Evolutionary conservation across 2,329 filamentous ascomycete species (phyloP).

Genomic region (Ascocoryne sarcoides): DNA sequence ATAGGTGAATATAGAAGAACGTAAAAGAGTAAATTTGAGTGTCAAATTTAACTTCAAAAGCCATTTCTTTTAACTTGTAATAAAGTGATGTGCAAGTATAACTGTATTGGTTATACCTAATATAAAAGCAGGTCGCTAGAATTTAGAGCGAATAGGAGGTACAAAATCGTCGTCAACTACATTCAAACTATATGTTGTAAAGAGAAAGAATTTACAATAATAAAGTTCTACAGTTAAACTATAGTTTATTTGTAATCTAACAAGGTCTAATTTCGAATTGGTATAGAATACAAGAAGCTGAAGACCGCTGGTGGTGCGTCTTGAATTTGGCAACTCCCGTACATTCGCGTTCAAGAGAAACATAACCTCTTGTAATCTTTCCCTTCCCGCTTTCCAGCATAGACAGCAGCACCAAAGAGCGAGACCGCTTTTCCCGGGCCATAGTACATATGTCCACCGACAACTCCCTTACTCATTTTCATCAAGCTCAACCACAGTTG

Average conservation of each 20-base stretch:
- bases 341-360: constrained; percentile 1
- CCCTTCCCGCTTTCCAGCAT: neutral
- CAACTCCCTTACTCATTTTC: constrained; percentile 48
- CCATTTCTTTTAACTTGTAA: too few relatives aligned
- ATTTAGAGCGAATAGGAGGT: too few relatives aligned
- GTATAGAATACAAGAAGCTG: too few relatives aligned
- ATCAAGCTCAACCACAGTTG: constrained; percentile 46
- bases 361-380: neutral
- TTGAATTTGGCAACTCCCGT: neutral
- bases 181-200: neutral
- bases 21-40: too few relatives aligned
- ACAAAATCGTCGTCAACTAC: constrained; percentile 6
- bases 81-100: too few relatives aligned
- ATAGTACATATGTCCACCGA: neutral
- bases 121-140: too few relatives aligned
- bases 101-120: too few relatives aligned
- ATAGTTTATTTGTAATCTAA: neutral
- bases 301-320: neutral
- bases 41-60: too few relatives aligned
- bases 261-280: too few relatives aligned
- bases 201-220: neutral
- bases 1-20: too few relatives aligned
- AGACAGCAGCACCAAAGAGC: too few relatives aligned
- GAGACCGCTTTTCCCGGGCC: neutral
- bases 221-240: neutral